Evolutionary conservation across 257 asterid species (phyloP).

Genomic region (Solanum chiquidenum): DNA sequence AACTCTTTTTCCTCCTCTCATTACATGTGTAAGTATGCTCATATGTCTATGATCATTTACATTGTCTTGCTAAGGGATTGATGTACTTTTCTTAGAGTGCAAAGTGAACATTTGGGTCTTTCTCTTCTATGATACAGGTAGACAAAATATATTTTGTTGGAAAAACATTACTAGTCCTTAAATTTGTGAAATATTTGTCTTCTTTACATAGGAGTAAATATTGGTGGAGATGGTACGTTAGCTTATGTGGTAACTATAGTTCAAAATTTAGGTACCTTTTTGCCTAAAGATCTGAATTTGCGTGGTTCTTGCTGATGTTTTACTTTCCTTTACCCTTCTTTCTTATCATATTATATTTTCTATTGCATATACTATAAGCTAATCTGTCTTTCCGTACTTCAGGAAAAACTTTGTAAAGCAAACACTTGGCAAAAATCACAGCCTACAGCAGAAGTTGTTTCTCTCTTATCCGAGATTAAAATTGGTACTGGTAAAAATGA

Average conservation of each 20-base stretch:
- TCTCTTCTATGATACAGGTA: not conserved
- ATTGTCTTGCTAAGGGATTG: not conserved
- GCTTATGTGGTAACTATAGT: not conserved
- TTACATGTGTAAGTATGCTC: not conserved
- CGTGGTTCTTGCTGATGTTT: not conserved
- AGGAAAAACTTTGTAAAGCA: conserved; percentile 93
- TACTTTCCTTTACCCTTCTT: not conserved
- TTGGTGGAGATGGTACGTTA: not conserved
- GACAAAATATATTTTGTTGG: not conserved
- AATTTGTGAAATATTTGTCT: not conserved
- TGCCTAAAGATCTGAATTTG: not conserved
- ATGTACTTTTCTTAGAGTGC: not conserved
- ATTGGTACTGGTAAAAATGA: conserved; percentile 97
- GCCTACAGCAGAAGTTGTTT: conserved; percentile 91
- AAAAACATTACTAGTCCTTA: not conserved
- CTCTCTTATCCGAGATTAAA: conserved; percentile 91
- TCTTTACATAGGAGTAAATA: not conserved
- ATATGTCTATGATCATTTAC: not conserved
- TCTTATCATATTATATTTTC: not conserved
- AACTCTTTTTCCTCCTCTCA: conserved; percentile 1
- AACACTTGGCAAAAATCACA: conserved; percentile 91
- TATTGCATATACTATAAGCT: not conserved
- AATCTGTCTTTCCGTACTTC: conserved; percentile 1
- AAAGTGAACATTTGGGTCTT: not conserved
- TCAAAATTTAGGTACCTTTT: not conserved